Conservation (phyloP, 345 rosid species). For the Eucalyptus erythrocorys region DNA sequence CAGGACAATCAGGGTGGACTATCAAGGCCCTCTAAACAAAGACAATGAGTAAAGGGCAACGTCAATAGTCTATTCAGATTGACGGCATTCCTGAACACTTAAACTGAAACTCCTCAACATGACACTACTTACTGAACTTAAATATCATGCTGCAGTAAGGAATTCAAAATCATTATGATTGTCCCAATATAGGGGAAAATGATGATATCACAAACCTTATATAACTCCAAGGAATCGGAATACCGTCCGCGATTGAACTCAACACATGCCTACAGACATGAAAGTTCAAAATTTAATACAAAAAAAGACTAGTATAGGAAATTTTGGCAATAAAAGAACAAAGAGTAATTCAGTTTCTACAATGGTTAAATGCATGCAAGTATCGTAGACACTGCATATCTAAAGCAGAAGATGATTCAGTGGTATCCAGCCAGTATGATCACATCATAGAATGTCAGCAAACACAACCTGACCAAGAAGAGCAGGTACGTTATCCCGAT, state of each 20-base stretch:
- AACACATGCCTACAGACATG: slow-evolving; percentile 74
- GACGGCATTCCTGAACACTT: background rate
- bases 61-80: background rate
- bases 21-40: slow-evolving; percentile 69
- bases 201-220: slow-evolving; percentile 54
- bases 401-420: background rate
- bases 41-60: background rate
- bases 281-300: background rate
- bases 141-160: background rate
- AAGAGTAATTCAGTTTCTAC: background rate
- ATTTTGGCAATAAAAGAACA: background rate
- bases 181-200: background rate
- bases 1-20: slow-evolving; percentile 85
- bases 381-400: background rate
- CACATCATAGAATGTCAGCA: background rate
- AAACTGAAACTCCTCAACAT: background rate
- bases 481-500: slow-evolving; percentile 81
- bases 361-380: background rate
- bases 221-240: slow-evolving; percentile 72
- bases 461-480: slow-evolving; percentile 87
- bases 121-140: background rate
- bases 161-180: background rate
- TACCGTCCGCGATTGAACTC: slow-evolving; percentile 75
- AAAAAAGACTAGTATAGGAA: background rate
- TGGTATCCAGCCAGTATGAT: background rate